Conservation (phyloP, 768 basidiomycete species). For the Hortiboletus flavorubellus region DNA sequence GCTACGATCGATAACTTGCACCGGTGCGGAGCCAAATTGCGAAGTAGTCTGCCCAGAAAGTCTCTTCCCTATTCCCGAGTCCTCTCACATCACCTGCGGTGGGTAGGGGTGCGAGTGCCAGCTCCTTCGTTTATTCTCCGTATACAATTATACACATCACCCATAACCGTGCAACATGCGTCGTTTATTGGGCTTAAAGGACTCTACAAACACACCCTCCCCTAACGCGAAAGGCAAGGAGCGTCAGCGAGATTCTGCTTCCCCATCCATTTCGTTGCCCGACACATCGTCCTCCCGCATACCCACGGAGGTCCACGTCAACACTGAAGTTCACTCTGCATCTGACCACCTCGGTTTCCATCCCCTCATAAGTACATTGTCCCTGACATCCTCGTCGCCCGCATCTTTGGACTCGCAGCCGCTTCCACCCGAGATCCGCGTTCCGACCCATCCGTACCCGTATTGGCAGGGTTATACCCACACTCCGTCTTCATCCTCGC, state of each 20-base stretch:
- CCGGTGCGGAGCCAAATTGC: conserved; percentile 1
- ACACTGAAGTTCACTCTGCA: conserved; percentile 28
- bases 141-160: conserved; percentile 9
- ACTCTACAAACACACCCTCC: conserved; percentile 10
- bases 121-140: conserved; percentile 15
- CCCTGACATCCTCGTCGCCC: conserved; percentile 16
- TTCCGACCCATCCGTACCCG: conserved; percentile 32
- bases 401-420: conserved; percentile 17
- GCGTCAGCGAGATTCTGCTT: conserved; percentile 14
- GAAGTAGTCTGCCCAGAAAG: conserved; percentile 8
- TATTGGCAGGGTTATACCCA: conserved; percentile 34
- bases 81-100: conserved; percentile 18
- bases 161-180: conserved; percentile 25
- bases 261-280: conserved; percentile 1
- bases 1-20: conserved; percentile 7
- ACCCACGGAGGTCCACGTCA: conserved; percentile 27
- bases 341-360: conserved; percentile 14
- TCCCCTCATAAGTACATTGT: conserved; percentile 21
- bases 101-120: conserved; percentile 5
- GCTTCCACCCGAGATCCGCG: conserved; percentile 32
- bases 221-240: conserved; percentile 25
- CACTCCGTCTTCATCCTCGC: conserved; percentile 25
- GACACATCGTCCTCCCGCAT: conserved; percentile 1
- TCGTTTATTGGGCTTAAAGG: conserved; percentile 30
- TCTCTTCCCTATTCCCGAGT: conserved; percentile 8